A percentile compares a stretch with the other conserved stretches of the same genome.
phyloP scores from a whole-genome alignment of 129 eudicot species.

The Flaveria robusta region DNA sequence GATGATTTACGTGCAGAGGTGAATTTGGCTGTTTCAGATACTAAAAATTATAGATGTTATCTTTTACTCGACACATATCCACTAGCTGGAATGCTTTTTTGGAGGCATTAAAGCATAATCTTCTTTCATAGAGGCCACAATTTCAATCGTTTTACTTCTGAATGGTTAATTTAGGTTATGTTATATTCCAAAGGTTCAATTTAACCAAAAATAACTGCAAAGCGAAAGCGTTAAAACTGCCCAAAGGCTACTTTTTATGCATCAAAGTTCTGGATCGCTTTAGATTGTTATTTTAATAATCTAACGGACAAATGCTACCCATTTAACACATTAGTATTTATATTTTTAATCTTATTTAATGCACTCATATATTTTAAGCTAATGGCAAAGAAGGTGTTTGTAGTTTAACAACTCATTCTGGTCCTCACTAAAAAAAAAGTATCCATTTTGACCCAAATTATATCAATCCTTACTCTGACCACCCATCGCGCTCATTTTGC shows the following conservation, averaged over 20 bases:
- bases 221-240: background rate
- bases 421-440: background rate
- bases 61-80: background rate
- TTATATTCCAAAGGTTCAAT: background rate
- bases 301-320: background rate
- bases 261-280: background rate
- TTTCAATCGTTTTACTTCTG: background rate
- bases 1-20: slow-evolving; percentile 97
- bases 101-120: background rate
- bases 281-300: background rate
- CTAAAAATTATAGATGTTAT: background rate
- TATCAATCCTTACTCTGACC: background rate
- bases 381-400: background rate
- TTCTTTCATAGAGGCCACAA: background rate
- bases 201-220: background rate
- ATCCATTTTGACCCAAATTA: background rate
- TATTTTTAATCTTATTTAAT: background rate
- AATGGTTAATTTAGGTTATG: background rate
- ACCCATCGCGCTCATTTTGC: background rate
- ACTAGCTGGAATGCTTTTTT: background rate
- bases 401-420: background rate
- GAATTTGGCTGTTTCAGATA: background rate
- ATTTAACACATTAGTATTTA: background rate
- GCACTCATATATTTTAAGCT: background rate
- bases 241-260: background rate